Conservation (phyloP, 73 alveolate genomes). For the Paramecium sexaurelia region DNA sequence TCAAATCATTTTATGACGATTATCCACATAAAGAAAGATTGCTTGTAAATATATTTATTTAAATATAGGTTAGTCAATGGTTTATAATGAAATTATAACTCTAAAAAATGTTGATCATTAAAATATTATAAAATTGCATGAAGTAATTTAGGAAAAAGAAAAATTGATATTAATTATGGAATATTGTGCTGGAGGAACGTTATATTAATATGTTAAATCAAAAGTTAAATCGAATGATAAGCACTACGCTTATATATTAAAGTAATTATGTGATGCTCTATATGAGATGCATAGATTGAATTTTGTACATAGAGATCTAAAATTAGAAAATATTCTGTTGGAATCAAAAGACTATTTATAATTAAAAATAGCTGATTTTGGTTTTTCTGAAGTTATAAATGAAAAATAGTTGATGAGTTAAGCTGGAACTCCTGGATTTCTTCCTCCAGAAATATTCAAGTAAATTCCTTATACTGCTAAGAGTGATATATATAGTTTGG, state of each 20-base stretch:
- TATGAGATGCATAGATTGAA: slow-evolving; percentile 44
- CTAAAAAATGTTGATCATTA: slow-evolving; percentile 91
- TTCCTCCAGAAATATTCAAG: slow-evolving; percentile 66
- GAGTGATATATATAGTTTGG: slow-evolving; percentile 69
- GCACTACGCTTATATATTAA: background rate
- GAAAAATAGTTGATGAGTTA: slow-evolving; percentile 32
- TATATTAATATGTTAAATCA: background rate
- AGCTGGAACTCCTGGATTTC: slow-evolving; percentile 70
- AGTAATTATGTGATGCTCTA: slow-evolving; percentile 45
- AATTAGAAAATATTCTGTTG: slow-evolving; percentile 68
- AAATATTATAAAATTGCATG: slow-evolving; percentile 86
- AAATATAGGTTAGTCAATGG: slow-evolving; percentile 34
- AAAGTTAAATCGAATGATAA: background rate
- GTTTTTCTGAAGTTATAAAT: slow-evolving; percentile 67
- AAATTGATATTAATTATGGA: slow-evolving; percentile 94
- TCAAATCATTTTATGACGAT: background rate
- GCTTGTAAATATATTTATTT: background rate
- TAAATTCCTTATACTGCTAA: slow-evolving; percentile 61
- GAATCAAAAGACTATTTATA: slow-evolving; percentile 50
- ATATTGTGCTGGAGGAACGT: slow-evolving; percentile 41
- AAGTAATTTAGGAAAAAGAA: slow-evolving; percentile 86
- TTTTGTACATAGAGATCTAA: slow-evolving; percentile 68
- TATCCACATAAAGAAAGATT: slow-evolving; percentile 33
- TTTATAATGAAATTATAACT: slow-evolving; percentile 80
- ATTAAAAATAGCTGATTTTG: slow-evolving; percentile 65